Evolutionary conservation across 1,139 yeast genomes (phyloP).

Genomic region (Geotrichum citri-aurantii): DNA sequence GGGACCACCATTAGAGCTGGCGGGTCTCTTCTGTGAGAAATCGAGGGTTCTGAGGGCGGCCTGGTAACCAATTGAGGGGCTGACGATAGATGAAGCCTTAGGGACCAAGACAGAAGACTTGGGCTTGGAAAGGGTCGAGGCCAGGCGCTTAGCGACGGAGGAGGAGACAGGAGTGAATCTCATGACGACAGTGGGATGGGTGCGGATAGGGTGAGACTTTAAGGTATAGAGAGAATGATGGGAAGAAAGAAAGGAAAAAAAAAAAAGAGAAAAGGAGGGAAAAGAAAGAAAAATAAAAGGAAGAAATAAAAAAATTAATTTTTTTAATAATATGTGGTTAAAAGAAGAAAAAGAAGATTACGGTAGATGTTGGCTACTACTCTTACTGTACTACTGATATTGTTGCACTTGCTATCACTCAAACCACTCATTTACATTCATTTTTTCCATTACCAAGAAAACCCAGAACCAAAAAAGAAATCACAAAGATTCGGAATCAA

Average conservation of each 20-base stretch:
- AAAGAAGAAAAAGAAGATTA: slow-evolving; percentile 1
- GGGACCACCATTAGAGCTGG: slow-evolving; percentile 32
- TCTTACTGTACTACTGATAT: too few species aligned
- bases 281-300: slow-evolving; percentile 1
- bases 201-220: background rate
- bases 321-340: background rate
- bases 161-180: slow-evolving; percentile 12
- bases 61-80: slow-evolving; percentile 24
- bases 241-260: background rate
- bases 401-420: too few species aligned
- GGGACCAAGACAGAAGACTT: slow-evolving; percentile 21
- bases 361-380: too few species aligned
- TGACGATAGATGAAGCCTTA: slow-evolving; percentile 12
- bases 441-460: too few species aligned
- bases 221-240: background rate
- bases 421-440: too few species aligned
- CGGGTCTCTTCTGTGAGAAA: slow-evolving; percentile 24
- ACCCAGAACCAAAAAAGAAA: slow-evolving; percentile 6
- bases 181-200: slow-evolving; percentile 4
- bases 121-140: slow-evolving; percentile 13
- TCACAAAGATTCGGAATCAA: background rate
- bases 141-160: slow-evolving; percentile 15
- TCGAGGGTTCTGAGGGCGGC: slow-evolving; percentile 30
- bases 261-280: background rate
- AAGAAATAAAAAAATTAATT: background rate